phyloP scores from a whole-genome alignment of 2,329 filamentous ascomycete species.

The Keithomyces neogunnii region DNA sequence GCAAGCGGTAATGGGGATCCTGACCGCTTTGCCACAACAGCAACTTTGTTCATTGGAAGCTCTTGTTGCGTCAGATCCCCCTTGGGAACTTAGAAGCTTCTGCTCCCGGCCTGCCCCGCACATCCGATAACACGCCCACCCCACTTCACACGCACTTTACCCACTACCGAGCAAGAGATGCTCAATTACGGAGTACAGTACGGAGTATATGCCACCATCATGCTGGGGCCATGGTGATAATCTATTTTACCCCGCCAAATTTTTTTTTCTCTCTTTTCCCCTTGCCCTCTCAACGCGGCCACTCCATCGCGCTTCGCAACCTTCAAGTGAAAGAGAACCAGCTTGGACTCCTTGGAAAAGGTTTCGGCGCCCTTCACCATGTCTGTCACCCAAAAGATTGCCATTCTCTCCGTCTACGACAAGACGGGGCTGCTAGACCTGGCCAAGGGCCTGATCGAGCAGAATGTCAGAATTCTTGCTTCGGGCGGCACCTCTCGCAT shows the following conservation, averaged over 20 bases:
- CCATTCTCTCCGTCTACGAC: conserved; percentile 97
- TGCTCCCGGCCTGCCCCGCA: neutral
- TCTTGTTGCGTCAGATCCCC: too few species aligned
- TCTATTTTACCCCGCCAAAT: conserved; percentile 9
- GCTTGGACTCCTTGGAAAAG: neutral
- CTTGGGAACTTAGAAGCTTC: too few species aligned
- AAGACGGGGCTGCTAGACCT: conserved; percentile 94
- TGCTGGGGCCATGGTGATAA: neutral
- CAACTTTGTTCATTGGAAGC: too few species aligned
- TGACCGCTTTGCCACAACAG: too few species aligned
- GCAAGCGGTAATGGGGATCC: too few species aligned
- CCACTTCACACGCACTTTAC: neutral
- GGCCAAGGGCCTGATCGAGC: conserved; percentile 79
- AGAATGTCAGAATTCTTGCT: conserved; percentile 86
- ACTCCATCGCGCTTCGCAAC: neutral
- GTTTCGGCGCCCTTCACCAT: conserved; percentile 18
- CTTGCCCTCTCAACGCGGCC: neutral
- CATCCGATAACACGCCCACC: neutral
- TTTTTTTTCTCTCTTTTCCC: conserved; percentile 6
- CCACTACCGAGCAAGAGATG: neutral
- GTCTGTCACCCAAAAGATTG: conserved; percentile 49
- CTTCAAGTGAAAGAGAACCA: conserved; percentile 3
- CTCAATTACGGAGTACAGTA: too few species aligned
- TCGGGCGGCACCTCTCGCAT: conserved; percentile 93
- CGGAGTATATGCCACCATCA: too few species aligned